Evolutionary conservation across 1,284 basidiomycete species (phyloP).

Genomic region (Moesziomyces sp.): DNA sequence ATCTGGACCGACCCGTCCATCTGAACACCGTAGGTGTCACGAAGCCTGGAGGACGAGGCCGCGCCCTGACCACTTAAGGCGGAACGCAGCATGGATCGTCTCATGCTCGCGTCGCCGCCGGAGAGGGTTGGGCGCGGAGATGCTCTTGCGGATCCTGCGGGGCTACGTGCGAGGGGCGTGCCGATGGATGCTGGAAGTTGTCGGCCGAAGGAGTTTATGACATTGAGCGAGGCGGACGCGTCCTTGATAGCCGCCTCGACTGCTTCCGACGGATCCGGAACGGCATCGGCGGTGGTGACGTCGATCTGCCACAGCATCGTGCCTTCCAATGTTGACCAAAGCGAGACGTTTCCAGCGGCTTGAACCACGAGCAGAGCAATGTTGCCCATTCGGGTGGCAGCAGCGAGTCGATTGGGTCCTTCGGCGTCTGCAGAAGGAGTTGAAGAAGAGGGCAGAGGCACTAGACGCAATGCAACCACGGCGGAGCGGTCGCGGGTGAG

Average conservation of each 20-base stretch:
- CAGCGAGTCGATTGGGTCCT: not conserved
- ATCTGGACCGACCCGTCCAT: constrained; percentile 16
- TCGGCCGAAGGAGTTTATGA: constrained; percentile 31
- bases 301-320: constrained; percentile 32
- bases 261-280: constrained; percentile 1
- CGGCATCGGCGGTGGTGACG: constrained; percentile 16
- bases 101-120: constrained; percentile 19
- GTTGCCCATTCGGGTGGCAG: constrained; percentile 4
- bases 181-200: constrained; percentile 35
- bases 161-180: constrained; percentile 34
- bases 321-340: constrained; percentile 45
- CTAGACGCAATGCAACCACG: constrained; percentile 33
- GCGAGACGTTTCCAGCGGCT: constrained; percentile 33
- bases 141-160: constrained; percentile 32
- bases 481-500: constrained; percentile 34
- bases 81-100: constrained; percentile 31
- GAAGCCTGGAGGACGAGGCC: constrained; percentile 9
- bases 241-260: constrained; percentile 11
- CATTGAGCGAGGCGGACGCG: constrained; percentile 10
- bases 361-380: constrained; percentile 32
- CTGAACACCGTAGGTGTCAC: constrained; percentile 26
- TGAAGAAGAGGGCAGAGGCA: constrained; percentile 3
- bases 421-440: not conserved
- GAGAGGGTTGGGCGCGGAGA: constrained; percentile 24
- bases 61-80: constrained; percentile 25